Conservation (phyloP, 495 filamentous ascomycete genomes). For the Rhypophila decipiens region DNA sequence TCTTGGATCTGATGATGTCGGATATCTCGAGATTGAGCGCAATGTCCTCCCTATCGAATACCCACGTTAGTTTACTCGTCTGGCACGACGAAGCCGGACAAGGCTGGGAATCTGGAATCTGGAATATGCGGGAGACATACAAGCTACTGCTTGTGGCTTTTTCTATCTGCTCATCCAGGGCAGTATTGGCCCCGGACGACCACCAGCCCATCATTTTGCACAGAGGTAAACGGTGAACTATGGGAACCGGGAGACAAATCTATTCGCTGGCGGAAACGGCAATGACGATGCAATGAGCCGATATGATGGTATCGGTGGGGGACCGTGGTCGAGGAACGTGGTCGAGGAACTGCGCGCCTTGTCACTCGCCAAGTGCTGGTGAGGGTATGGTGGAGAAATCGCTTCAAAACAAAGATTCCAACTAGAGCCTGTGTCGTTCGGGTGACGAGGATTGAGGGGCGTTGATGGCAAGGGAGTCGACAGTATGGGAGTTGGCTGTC, state of each 20-base stretch:
- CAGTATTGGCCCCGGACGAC: constrained; percentile 65
- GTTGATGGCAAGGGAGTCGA: not conserved
- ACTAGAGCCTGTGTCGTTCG: too few species aligned
- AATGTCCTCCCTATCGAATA: constrained; percentile 75
- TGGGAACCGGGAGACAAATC: too few species aligned
- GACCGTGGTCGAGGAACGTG: too few species aligned
- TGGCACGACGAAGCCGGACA: not conserved
- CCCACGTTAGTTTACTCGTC: constrained; percentile 9
- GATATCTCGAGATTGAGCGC: constrained; percentile 95
- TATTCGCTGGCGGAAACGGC: too few species aligned
- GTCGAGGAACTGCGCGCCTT: too few species aligned
- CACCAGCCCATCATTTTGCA: constrained; percentile 82
- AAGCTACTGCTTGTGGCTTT: constrained; percentile 88
- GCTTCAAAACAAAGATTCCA: too few species aligned
- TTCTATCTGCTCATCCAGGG: constrained; percentile 94
- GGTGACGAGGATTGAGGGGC: not conserved
- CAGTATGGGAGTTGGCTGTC: not conserved
- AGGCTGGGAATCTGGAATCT: not conserved
- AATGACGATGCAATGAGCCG: not conserved
- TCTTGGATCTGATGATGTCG: constrained; percentile 92
- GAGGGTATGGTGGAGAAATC: too few species aligned
- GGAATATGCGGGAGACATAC: constrained; percentile 40
- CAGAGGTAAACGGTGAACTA: not conserved
- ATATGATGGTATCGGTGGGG: constrained; percentile 4
- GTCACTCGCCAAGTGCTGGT: too few species aligned